A percentile compares a stretch with the other conserved stretches of the same genome.
Conservation (phyloP, 2,329 filamentous ascomycete genomes). For the Colletotrichum higginsianum region DNA sequence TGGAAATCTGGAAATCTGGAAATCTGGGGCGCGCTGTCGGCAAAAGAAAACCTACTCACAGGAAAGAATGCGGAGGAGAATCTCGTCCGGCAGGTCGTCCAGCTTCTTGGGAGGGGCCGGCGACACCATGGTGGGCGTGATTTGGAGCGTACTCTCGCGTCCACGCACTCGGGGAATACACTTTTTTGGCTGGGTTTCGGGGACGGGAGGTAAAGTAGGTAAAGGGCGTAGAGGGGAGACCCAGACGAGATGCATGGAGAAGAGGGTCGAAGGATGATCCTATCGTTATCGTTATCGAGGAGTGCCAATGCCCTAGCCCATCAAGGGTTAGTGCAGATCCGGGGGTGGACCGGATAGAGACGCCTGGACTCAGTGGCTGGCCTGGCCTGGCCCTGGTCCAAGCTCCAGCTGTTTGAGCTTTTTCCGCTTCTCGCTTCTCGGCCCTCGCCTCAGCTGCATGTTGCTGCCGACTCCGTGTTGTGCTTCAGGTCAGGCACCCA, state of each 20-base stretch:
- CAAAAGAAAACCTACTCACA: slow-evolving; percentile 34
- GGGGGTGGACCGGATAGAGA: slow-evolving; percentile 40
- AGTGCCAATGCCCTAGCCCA: slow-evolving; percentile 19
- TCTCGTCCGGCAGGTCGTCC: slow-evolving; percentile 74
- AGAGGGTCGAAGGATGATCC: slow-evolving; percentile 40
- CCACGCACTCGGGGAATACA: slow-evolving; percentile 8
- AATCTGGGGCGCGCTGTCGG: slow-evolving; percentile 9
- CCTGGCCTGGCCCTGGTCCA: slow-evolving; percentile 23
- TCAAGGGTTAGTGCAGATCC: slow-evolving; percentile 37
- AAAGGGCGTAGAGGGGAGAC: slow-evolving; percentile 27
- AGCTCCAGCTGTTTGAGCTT: slow-evolving; percentile 34
- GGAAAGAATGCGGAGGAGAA: slow-evolving; percentile 72
- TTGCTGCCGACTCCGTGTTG: slow-evolving; percentile 1
- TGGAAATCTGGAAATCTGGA: slow-evolving; percentile 27
- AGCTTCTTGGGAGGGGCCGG: slow-evolving; percentile 48
- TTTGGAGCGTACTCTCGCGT: slow-evolving; percentile 12
- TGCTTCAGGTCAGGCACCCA: background rate
- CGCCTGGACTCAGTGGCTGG: slow-evolving; percentile 37
- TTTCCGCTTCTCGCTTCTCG: slow-evolving; percentile 1
- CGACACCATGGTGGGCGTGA: slow-evolving; percentile 44
- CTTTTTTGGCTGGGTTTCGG: slow-evolving; percentile 32
- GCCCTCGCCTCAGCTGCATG: slow-evolving; percentile 1
- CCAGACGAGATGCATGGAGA: slow-evolving; percentile 31
- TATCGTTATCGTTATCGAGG: slow-evolving; percentile 40
- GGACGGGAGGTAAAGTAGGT: background rate